Percentiles rank a stretch among this genome's conserved stretches.
Conservation (phyloP, 2,329 filamentous ascomycete species). For the Tolypocladium inflatum region DNA sequence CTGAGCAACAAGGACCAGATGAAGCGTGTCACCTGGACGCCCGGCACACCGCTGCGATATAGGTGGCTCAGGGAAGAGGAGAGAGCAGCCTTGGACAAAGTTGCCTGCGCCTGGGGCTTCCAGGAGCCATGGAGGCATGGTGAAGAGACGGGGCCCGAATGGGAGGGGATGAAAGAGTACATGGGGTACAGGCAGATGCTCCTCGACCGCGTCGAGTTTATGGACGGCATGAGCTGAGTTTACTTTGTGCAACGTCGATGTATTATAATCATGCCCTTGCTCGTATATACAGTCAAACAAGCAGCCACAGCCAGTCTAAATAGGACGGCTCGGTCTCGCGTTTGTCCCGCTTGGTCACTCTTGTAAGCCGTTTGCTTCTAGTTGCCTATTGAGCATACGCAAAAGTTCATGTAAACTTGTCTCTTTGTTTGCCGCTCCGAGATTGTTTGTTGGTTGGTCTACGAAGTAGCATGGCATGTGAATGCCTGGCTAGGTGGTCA, state of each 20-base stretch:
- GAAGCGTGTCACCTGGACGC: constrained; percentile 83
- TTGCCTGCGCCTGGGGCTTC: constrained; percentile 89
- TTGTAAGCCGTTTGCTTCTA: neutral
- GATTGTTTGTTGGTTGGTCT: too few species aligned
- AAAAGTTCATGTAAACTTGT: too few species aligned
- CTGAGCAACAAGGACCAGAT: constrained; percentile 92
- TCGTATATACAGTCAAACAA: neutral
- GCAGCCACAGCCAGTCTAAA: too few species aligned
- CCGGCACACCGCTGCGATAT: constrained; percentile 68
- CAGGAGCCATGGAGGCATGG: constrained; percentile 69
- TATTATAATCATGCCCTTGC: neutral
- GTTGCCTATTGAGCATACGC: neutral
- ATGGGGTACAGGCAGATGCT: constrained; percentile 79
- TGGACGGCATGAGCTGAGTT: constrained; percentile 69
- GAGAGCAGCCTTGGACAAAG: constrained; percentile 72
- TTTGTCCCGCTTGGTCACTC: neutral
- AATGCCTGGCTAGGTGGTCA: neutral
- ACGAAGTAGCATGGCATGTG: too few species aligned
- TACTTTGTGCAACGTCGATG: neutral
- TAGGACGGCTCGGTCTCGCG: neutral
- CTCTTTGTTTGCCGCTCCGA: too few species aligned
- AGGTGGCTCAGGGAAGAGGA: constrained; percentile 89
- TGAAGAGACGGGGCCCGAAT: constrained; percentile 85
- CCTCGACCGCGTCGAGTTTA: constrained; percentile 77
- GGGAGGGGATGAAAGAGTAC: constrained; percentile 78